Conservation (phyloP, 805 yeast genomes). For the Suhomyces kilbournensis region DNA sequence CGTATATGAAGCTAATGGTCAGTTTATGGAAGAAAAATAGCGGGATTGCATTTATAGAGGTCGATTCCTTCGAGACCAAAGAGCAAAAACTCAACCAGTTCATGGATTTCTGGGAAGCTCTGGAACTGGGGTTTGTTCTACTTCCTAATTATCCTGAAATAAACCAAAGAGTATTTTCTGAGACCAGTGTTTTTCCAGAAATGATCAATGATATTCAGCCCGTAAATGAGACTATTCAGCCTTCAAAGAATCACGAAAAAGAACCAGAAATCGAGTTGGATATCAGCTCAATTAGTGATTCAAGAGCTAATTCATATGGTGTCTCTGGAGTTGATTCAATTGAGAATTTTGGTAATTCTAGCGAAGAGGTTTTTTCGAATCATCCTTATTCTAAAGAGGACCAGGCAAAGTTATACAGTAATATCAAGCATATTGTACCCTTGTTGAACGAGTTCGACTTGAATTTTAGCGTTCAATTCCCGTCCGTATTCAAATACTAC, state of each 20-base stretch:
- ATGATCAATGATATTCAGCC: background rate
- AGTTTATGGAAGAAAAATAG: conserved; percentile 18
- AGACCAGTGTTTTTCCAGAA: conserved; percentile 18
- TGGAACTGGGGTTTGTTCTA: conserved; percentile 9
- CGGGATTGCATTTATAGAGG: conserved; percentile 16
- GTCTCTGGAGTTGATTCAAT: too few species aligned
- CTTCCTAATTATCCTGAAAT: conserved; percentile 15
- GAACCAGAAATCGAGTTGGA: too few species aligned
- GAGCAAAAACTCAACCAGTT: conserved; percentile 17
- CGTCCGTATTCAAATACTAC: conserved; percentile 21
- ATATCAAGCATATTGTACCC: conserved; percentile 20
- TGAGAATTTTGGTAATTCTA: too few species aligned
- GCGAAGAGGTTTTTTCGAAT: background rate
- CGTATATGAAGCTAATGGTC: conserved; percentile 21
- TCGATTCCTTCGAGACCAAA: conserved; percentile 14
- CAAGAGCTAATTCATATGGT: too few species aligned
- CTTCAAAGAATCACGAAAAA: background rate
- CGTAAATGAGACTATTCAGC: too few species aligned
- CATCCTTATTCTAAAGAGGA: conserved; percentile 15
- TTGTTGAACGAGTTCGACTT: conserved; percentile 25
- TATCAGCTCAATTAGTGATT: too few species aligned
- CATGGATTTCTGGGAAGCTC: conserved; percentile 16
- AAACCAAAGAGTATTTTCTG: conserved; percentile 13
- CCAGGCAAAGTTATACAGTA: conserved; percentile 12
- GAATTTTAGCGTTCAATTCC: conserved; percentile 21